Evolutionary conservation across 495 filamentous ascomycete species (phyloP), one percentile per base, ranked within the genome.

Genomic region (Podospora didyma): DNA sequence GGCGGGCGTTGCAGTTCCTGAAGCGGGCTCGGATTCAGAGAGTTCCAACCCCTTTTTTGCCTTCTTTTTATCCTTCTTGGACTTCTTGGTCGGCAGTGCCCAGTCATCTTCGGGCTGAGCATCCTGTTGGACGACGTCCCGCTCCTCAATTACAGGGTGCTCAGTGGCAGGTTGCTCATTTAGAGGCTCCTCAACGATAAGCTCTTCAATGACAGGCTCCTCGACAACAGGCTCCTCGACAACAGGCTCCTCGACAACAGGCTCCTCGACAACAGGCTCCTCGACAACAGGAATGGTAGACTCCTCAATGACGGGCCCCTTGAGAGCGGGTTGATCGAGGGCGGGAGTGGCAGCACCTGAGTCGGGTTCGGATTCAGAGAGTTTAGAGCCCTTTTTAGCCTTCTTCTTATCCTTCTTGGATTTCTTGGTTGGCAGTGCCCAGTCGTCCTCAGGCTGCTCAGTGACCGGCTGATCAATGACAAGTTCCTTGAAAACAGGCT

Each of bases 1-100:
- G n/a, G 34, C 34, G 3, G 61, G 49, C 2, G 63, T 53, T 3
- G 28, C 51, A 49, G 35, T 23, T 39, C 46, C 16, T 45, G 61
- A 61, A 51, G 51, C 42, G 50, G 60, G 54, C 49, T 64, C 57
- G 24, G 57, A 56, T 0, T 60, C 60, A 11, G 21, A 2, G 16
- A 47, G 1, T 28, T 54, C 47, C 14, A 37, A 26, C 7, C 22
- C 14, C 17, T 47, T 47, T 16, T 47, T 69, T 41, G 61, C 49
- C 61, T 72, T 72, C 59, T 69, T 66, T 6, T 56, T 45, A 14
- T 62, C 66, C 63, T 66, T n/a, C n/a, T n/a, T 64, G 20, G 31
- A 19, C 39, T 55, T 66, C 53, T 61, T 66, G 22, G 47, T 35
- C 3, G 47, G 22, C 19, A 24, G 2, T 7, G 19, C 51, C 39